Evolutionary conservation across 768 basidiomycete genomes (phyloP).

Genomic region (Kwoniella shandongensis): DNA sequence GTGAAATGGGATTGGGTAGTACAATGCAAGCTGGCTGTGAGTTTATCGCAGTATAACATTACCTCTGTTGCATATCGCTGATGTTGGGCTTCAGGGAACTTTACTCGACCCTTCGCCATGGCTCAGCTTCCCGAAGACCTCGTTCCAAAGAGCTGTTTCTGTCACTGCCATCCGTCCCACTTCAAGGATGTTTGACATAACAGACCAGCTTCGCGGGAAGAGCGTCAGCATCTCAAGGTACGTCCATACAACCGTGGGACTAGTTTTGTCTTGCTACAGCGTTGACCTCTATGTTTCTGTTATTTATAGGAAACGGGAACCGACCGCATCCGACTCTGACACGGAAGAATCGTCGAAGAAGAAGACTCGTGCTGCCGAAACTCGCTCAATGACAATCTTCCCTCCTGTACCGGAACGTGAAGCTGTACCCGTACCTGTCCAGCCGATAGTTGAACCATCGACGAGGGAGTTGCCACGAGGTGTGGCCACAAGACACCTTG

Average conservation of each 20-base stretch:
- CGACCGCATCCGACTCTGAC: slow-evolving; percentile 43
- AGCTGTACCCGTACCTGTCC: background rate
- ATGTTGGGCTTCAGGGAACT: slow-evolving; percentile 18
- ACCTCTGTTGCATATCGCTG: background rate
- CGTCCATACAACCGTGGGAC: no score
- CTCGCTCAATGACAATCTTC: slow-evolving; percentile 14
- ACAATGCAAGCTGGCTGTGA: slow-evolving; percentile 33
- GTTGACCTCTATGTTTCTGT: background rate
- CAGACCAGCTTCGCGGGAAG: slow-evolving; percentile 23
- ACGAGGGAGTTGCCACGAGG: slow-evolving; percentile 1
- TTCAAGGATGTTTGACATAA: slow-evolving; percentile 33
- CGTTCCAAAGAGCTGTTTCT: slow-evolving; percentile 14
- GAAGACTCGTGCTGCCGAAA: slow-evolving; percentile 4
- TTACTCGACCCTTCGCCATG: slow-evolving; percentile 27
- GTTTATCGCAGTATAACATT: background rate
- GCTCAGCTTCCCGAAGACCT: slow-evolving; percentile 34
- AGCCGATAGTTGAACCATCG: slow-evolving; percentile 2
- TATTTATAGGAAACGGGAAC: slow-evolving; percentile 29
- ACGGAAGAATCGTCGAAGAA: slow-evolving; percentile 35
- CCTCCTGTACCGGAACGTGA: slow-evolving; percentile 1
- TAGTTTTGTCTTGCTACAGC: background rate
- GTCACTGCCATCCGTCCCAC: slow-evolving; percentile 15
- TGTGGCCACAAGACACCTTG: slow-evolving; percentile 26
- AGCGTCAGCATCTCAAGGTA: slow-evolving; percentile 36
- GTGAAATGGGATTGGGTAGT: slow-evolving; percentile 43